These are phyloP conservation scores for Acephala macrosclerotiorum DNA, from an alignment of 2,329 filamentous ascomycete genomes.

Conservation along the genomic window DNA sequence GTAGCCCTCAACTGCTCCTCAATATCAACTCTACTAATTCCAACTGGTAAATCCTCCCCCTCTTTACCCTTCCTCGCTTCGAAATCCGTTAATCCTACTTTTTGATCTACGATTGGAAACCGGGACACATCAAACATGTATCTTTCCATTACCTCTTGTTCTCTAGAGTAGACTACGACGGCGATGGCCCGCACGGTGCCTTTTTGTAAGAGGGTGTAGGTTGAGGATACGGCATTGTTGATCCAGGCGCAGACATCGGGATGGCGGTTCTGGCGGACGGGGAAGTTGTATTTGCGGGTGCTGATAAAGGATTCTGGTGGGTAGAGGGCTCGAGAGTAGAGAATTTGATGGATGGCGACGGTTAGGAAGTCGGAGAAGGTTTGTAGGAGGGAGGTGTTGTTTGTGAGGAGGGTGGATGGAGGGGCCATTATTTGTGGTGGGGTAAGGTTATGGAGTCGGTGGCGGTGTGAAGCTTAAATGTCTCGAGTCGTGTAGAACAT, in stretches of 20 bases:
- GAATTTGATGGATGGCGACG: conserved; percentile 73
- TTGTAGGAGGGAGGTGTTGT: conserved; percentile 54
- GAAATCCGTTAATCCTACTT: conserved; percentile 48
- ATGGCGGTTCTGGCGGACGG: conserved; percentile 75
- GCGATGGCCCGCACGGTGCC: conserved; percentile 46
- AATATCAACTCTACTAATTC: conserved; percentile 64
- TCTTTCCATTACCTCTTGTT: conserved; percentile 48
- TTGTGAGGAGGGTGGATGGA: conserved; percentile 47
- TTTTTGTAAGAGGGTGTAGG: conserved; percentile 67
- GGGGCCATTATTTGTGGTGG: conserved; percentile 15
- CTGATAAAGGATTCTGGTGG: conserved; percentile 70
- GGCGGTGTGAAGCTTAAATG: conserved; percentile 3
- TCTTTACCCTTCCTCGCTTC: conserved; percentile 22
- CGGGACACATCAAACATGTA: conserved; percentile 51
- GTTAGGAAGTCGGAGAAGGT: conserved; percentile 72
- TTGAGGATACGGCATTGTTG: conserved; percentile 67
- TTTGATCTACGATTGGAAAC: conserved; percentile 47
- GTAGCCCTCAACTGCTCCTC: conserved; percentile 77
- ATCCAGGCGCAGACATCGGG: conserved; percentile 76
- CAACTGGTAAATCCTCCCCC: conserved; percentile 16
- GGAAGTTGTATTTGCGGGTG: conserved; percentile 72
- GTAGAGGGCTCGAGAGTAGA: conserved; percentile 73
- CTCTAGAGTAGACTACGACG: conserved; percentile 46
- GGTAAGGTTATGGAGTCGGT: neutral
- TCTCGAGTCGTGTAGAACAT: neutral